Conservation (phyloP, 2,329 filamentous ascomycete genomes). For the Chaetomium strumarium region DNA sequence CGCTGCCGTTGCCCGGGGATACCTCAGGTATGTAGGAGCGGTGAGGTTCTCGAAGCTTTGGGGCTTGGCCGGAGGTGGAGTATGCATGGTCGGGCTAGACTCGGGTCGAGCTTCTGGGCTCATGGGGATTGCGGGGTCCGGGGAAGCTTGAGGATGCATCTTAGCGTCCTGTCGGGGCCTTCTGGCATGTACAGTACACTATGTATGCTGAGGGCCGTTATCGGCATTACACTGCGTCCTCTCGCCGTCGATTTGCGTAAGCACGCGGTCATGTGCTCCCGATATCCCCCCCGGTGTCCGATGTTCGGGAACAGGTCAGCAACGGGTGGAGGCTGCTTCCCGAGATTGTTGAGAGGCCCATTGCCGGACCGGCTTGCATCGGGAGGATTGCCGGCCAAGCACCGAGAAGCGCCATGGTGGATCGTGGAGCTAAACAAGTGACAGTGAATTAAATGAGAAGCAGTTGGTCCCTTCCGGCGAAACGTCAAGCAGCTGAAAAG, state of each 20-base stretch:
- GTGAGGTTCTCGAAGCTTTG: not conserved
- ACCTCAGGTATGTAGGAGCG: too few species aligned
- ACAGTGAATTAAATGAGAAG: not conserved
- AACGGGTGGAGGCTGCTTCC: not conserved
- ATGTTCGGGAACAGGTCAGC: conserved; percentile 11
- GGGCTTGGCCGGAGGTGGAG: too few species aligned
- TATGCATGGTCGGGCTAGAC: too few species aligned
- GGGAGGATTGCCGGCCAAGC: conserved; percentile 1
- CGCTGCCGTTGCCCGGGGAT: not conserved
- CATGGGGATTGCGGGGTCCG: conserved; percentile 10
- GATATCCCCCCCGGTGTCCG: conserved; percentile 11
- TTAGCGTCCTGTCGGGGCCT: not conserved
- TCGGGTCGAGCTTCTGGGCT: not conserved
- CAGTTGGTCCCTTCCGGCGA: not conserved
- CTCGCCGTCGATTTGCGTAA: not conserved
- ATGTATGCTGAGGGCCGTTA: not conserved
- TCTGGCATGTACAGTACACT: not conserved
- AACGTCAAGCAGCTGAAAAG: conserved; percentile 1
- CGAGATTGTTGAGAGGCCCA: conserved; percentile 13
- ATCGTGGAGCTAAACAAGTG: not conserved
- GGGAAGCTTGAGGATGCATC: conserved; percentile 8
- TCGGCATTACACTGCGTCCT: not conserved
- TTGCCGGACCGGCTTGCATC: conserved; percentile 7
- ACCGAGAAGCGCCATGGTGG: not conserved
- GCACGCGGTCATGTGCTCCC: conserved; percentile 10